Percentiles rank a stretch among this genome's conserved stretches.
phyloP scores from a whole-genome alignment of 2,329 filamentous ascomycete genomes.

The Calonectria crousiana region DNA sequence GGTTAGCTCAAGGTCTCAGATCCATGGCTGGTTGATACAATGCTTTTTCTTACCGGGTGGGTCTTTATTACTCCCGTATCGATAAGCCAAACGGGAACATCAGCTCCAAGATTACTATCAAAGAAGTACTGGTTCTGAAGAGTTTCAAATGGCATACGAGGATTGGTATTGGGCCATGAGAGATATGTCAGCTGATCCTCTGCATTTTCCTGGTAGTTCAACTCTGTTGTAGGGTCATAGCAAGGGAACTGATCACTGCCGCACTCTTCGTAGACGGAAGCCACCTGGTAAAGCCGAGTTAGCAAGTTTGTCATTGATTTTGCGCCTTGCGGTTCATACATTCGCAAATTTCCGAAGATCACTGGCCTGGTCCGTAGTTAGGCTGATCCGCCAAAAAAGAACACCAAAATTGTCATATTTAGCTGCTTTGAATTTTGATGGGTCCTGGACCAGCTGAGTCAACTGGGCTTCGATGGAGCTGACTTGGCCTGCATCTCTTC shows the following conservation, averaged over 20 bases:
- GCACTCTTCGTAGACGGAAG: neutral
- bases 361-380: neutral
- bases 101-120: neutral
- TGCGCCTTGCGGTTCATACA: neutral
- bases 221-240: neutral
- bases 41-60: neutral
- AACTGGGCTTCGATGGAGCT: neutral
- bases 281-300: neutral
- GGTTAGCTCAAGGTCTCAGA: neutral
- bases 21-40: neutral
- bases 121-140: neutral
- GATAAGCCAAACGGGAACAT: neutral
- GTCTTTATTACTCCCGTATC: neutral
- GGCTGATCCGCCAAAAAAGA: neutral
- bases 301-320: neutral
- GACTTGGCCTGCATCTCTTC: neutral
- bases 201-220: neutral
- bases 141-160: neutral
- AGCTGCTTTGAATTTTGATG: neutral
- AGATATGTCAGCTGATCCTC: neutral
- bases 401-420: neutral
- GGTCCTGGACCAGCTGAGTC: neutral
- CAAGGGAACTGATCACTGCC: neutral
- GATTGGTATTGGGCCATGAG: neutral
- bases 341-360: neutral